These are phyloP conservation scores for Voacanga thouarsii DNA, from an alignment of 257 asterid genomes.

Conservation along the genomic window DNA sequence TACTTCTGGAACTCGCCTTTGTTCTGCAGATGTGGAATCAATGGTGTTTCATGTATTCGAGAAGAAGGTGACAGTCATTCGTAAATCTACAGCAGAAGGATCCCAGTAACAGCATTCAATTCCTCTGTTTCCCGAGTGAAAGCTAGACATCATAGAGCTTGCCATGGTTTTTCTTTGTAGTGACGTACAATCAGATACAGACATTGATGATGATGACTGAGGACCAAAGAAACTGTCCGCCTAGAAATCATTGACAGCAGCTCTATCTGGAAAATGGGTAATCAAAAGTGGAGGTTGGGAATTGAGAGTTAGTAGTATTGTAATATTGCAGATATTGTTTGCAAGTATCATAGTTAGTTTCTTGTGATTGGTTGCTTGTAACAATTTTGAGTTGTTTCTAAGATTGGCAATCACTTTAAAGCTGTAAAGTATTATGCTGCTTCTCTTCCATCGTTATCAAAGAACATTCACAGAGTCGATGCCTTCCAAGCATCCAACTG, in stretches of 20 bases:
- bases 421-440: neutral
- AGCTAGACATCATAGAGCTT: too few species aligned
- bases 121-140: neutral
- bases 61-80: constrained; percentile 30
- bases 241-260: neutral
- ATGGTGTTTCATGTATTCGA: constrained; percentile 33
- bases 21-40: constrained; percentile 30
- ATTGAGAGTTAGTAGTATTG: neutral
- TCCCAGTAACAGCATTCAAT: neutral
- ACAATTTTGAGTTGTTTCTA: neutral
- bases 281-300: neutral
- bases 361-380: neutral
- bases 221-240: neutral
- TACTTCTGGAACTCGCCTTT: neutral
- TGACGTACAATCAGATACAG: neutral
- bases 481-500: neutral
- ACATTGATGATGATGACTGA: neutral
- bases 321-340: neutral
- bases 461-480: neutral
- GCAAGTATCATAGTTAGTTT: neutral
- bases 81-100: constrained; percentile 19
- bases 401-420: neutral
- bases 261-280: neutral
- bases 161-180: neutral
- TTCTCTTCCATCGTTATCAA: neutral